A percentile compares a stretch with the other conserved stretches of the same genome.
Evolutionary conservation across 257 asterid species (phyloP).

Genomic region (Cynanchum wilfordii): DNA sequence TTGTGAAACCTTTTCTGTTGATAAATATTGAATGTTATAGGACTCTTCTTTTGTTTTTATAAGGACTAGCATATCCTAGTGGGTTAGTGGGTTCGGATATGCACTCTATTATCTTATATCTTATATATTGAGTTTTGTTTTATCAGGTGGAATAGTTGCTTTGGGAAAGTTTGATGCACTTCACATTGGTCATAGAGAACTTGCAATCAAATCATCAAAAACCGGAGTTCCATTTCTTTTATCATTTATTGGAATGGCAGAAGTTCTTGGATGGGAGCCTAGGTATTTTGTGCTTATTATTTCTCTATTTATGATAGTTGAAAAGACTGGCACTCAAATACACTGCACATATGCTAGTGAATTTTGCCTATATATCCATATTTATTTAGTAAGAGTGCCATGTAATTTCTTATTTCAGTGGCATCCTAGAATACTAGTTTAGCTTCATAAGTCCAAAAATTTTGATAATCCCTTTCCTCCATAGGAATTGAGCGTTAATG

Average conservation of each 20-base stretch:
- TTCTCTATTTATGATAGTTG: neutral
- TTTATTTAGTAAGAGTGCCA: neutral
- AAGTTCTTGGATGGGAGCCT: constrained; percentile 90
- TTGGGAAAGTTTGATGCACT: constrained; percentile 96
- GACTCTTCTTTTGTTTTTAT: neutral
- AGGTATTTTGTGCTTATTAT: constrained; percentile 45
- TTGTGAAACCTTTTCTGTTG: too few species aligned
- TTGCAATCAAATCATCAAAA: constrained; percentile 86
- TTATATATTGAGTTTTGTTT: constrained; percentile 14
- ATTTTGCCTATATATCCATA: neutral
- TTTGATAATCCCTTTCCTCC: neutral
- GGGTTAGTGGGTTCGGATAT: neutral
- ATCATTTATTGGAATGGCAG: constrained; percentile 90
- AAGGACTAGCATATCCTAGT: too few species aligned
- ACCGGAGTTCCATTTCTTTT: constrained; percentile 75
- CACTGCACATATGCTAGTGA: neutral
- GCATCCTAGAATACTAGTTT: neutral
- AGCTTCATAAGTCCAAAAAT: neutral
- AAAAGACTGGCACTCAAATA: neutral
- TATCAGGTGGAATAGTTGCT: constrained; percentile 85
- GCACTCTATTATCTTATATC: neutral
- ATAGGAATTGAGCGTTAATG: neutral
- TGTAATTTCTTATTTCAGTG: neutral
- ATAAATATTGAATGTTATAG: neutral
- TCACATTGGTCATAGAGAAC: constrained; percentile 96